Percentiles rank a stretch among this genome's conserved stretches.
phyloP scores from a whole-genome alignment of 495 filamentous ascomycete genomes.

The Penicillium atrosanguineum region DNA sequence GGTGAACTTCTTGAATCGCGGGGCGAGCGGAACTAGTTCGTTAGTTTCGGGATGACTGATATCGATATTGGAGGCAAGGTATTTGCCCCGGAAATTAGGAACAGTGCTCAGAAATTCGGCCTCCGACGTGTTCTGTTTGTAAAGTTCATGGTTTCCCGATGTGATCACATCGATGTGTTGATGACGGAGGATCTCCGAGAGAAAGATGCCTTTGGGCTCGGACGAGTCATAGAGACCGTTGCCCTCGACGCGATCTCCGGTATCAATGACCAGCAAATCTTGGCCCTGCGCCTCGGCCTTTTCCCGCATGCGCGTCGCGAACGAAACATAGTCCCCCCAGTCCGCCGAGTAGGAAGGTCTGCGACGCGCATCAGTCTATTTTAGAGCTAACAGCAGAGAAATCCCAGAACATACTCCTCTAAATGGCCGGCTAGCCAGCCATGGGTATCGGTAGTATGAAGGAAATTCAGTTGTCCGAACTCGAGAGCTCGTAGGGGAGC shows the following conservation, averaged over 20 bases:
- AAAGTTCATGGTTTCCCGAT: slow-evolving; percentile 94
- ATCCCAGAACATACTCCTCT: slow-evolving; percentile 61
- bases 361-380: slow-evolving; percentile 21
- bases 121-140: slow-evolving; percentile 71
- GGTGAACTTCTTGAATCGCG: slow-evolving; percentile 79
- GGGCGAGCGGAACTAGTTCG: slow-evolving; percentile 71
- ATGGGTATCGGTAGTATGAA: slow-evolving; percentile 93
- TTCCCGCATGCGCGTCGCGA: slow-evolving; percentile 74
- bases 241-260: slow-evolving; percentile 90
- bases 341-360: slow-evolving; percentile 89
- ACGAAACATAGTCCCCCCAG: slow-evolving; percentile 97
- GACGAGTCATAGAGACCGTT: slow-evolving; percentile 96
- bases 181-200: slow-evolving; percentile 77
- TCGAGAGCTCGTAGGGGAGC: slow-evolving; percentile 78
- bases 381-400: slow-evolving; percentile 9
- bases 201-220: slow-evolving; percentile 80
- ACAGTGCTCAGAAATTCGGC: slow-evolving; percentile 76
- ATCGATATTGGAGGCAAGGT: slow-evolving; percentile 89
- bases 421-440: slow-evolving; percentile 95
- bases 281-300: slow-evolving; percentile 73
- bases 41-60: slow-evolving; percentile 71
- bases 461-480: slow-evolving; percentile 92
- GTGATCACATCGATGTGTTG: slow-evolving; percentile 83
- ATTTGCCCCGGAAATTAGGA: slow-evolving; percentile 70
- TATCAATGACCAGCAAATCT: slow-evolving; percentile 88